These are phyloP conservation scores for Aspergillus sp. DNA, from an alignment of 2,329 filamentous ascomycete genomes.

Conservation along the genomic window DNA sequence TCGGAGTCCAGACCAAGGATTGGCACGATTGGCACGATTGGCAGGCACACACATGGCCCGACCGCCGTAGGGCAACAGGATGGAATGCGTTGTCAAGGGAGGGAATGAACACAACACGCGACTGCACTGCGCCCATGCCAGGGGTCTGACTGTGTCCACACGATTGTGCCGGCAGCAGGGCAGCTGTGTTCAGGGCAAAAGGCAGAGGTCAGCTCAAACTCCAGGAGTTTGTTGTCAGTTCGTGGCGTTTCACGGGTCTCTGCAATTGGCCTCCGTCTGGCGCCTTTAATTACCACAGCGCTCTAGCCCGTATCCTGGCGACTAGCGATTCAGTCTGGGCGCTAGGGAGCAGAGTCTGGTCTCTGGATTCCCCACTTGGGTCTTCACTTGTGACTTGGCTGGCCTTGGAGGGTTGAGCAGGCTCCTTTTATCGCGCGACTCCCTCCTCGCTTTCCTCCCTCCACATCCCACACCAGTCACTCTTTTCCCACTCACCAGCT, in stretches of 20 bases:
- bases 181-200: too few species aligned
- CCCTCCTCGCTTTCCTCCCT: background rate
- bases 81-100: background rate
- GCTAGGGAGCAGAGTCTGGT: background rate
- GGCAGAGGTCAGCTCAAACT: too few species aligned
- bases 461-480: background rate
- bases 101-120: background rate
- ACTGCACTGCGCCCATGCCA: background rate
- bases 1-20: background rate
- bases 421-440: slow-evolving; percentile 4
- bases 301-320: slow-evolving; percentile 2
- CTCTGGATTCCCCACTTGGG: background rate
- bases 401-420: too few species aligned
- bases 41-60: background rate
- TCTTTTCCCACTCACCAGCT: background rate
- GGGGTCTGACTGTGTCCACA: background rate
- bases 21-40: background rate
- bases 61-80: background rate
- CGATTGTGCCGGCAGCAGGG: too few species aligned
- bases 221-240: too few species aligned
- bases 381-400: background rate
- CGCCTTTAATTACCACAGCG: slow-evolving; percentile 6
- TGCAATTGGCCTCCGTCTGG: slow-evolving; percentile 1
- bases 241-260: background rate
- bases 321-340: slow-evolving; percentile 9